Percentiles rank a stretch among this genome's conserved stretches.
These are phyloP conservation scores for Phytophthora hibernalis DNA, from an alignment of 352 stramenopile species.

Conservation along the genomic window DNA sequence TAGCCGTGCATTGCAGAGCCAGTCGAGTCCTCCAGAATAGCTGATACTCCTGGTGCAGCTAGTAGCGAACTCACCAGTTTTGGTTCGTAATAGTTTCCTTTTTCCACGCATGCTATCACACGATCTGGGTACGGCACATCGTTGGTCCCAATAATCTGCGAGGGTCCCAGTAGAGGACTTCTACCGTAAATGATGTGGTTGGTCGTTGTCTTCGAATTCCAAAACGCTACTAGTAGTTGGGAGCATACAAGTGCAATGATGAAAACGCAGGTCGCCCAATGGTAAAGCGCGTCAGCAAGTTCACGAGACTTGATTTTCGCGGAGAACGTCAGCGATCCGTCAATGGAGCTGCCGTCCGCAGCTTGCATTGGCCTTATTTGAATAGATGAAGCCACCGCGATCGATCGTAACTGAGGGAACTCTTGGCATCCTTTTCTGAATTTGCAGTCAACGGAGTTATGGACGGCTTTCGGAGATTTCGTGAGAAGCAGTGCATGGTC, in stretches of 20 bases:
- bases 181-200: conserved; percentile 20
- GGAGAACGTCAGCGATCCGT: neutral
- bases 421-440: neutral
- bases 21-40: conserved; percentile 24
- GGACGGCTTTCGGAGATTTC: conserved; percentile 1
- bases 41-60: conserved; percentile 14
- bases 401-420: neutral
- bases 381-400: neutral
- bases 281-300: conserved; percentile 12
- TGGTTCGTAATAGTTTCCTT: conserved; percentile 34
- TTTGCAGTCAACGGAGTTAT: neutral
- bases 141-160: conserved; percentile 42
- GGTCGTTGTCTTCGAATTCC: conserved; percentile 16
- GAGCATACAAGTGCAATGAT: conserved; percentile 38
- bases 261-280: conserved; percentile 41
- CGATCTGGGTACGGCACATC: conserved; percentile 57
- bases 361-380: conserved; percentile 5
- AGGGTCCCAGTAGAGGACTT: conserved; percentile 15
- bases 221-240: conserved; percentile 46
- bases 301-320: neutral
- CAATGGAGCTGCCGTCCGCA: neutral
- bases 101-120: conserved; percentile 43
- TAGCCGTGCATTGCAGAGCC: conserved; percentile 26
- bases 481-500: conserved; percentile 1
- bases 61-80: conserved; percentile 45